phyloP scores from a whole-genome alignment of 164 flowering plant genomes.

The Liquidambar formosana region DNA sequence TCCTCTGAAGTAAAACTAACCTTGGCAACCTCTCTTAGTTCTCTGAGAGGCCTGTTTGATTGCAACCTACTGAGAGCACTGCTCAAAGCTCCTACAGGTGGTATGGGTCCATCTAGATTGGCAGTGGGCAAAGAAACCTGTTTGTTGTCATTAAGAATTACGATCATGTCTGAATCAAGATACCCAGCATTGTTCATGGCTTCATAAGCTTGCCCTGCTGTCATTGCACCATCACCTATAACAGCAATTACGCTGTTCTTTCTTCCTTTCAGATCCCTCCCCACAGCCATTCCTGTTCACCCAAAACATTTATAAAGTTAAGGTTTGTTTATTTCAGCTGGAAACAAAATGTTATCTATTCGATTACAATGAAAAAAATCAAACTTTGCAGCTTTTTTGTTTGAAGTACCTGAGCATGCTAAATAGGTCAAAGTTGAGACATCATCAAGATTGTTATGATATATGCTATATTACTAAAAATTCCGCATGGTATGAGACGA shows the following conservation, averaged over 20 bases:
- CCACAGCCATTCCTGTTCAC: conserved; percentile 92
- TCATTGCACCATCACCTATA: conserved; percentile 99
- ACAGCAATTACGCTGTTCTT: conserved; percentile 83
- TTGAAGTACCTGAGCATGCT: no score
- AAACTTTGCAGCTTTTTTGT: no score
- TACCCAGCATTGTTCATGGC: conserved; percentile 99
- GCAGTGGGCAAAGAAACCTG: conserved; percentile 98
- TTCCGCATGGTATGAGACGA: neutral
- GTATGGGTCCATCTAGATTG: conserved; percentile 81
- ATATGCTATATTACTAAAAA: neutral
- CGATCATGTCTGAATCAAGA: conserved; percentile 95
- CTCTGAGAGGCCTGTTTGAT: conserved; percentile 90
- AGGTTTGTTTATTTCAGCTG: neutral
- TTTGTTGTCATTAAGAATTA: conserved; percentile 93
- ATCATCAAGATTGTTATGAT: no score
- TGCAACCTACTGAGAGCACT: conserved; percentile 93
- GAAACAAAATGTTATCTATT: neutral
- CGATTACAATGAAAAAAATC: no score
- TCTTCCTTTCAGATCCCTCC: conserved; percentile 85
- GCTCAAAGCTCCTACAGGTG: conserved; percentile 97
- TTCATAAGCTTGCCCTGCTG: conserved; percentile 99
- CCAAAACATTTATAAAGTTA: conserved; percentile 12
- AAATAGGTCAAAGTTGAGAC: no score
- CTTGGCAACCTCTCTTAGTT: conserved; percentile 95
- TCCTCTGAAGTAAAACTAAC: conserved; percentile 27